Percentiles rank a stretch among this genome's conserved stretches.
Conservation (phyloP, 371 early-diverging fungal genomes). For the Chytridiales sp. region DNA sequence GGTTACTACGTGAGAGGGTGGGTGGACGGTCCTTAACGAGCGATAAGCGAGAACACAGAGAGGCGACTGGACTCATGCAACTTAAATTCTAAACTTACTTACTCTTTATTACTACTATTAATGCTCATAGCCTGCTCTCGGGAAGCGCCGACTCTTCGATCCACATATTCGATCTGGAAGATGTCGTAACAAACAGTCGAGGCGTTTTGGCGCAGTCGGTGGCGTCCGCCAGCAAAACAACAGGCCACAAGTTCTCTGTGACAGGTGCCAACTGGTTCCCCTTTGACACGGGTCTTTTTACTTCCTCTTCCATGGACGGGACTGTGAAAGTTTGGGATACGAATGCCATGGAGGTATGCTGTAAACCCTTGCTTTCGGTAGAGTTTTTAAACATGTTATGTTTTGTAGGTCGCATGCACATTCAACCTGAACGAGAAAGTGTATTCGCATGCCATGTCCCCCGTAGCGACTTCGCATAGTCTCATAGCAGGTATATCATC, state of each 20-base stretch:
- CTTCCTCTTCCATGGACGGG: slow-evolving; percentile 77
- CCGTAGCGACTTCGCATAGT: slow-evolving; percentile 63
- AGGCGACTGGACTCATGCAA: no score
- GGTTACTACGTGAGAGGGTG: no score
- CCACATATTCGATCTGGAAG: slow-evolving; percentile 68
- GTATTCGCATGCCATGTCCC: slow-evolving; percentile 68
- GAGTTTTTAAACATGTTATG: not conserved
- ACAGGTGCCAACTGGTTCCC: slow-evolving; percentile 83
- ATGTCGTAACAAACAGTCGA: not conserved
- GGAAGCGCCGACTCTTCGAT: slow-evolving; percentile 66
- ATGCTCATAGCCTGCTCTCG: slow-evolving; percentile 57
- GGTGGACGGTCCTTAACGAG: no score
- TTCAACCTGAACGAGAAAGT: slow-evolving; percentile 69
- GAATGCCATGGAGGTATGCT: slow-evolving; percentile 61
- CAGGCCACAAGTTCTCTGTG: slow-evolving; percentile 64
- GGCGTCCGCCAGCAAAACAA: slow-evolving; percentile 53
- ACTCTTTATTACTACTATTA: no score
- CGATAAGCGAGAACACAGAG: no score
- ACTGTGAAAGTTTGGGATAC: slow-evolving; percentile 87
- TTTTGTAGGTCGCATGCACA: slow-evolving; percentile 58
- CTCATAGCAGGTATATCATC: slow-evolving; percentile 73
- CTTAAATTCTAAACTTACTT: no score
- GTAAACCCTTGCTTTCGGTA: no score
- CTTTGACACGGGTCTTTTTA: slow-evolving; percentile 82
- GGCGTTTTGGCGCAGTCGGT: slow-evolving; percentile 20